Evolutionary conservation across 2,329 filamentous ascomycete species (phyloP).

Genomic region (Microascus cirrosus): DNA sequence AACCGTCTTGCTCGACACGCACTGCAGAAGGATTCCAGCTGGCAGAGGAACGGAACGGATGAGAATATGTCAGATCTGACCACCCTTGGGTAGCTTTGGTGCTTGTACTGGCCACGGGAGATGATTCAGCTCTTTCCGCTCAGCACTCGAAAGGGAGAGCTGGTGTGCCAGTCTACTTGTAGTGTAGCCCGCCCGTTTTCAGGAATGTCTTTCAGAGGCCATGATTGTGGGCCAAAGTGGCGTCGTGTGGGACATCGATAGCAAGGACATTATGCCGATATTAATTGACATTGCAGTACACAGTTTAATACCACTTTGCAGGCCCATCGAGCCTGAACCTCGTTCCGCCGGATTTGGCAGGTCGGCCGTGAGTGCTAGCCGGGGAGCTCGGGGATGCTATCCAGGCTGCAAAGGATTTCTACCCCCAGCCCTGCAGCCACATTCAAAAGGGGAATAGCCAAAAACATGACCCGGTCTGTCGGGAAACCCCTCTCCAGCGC

Average conservation of each 20-base stretch:
- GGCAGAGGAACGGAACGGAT: too few species aligned
- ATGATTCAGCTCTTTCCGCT: neutral
- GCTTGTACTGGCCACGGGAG: neutral
- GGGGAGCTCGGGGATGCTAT: neutral
- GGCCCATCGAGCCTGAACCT: neutral
- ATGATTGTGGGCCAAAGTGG: neutral
- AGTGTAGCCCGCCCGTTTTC: neutral
- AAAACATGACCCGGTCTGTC: neutral
- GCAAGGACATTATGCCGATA: neutral
- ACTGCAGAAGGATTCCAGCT: too few species aligned
- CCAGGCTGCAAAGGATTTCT: neutral
- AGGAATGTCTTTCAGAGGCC: neutral
- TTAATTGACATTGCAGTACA: neutral
- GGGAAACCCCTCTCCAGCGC: neutral
- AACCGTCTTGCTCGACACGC: too few species aligned
- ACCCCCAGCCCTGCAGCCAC: neutral
- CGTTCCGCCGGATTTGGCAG: neutral
- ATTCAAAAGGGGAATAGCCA: neutral
- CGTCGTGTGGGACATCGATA: neutral
- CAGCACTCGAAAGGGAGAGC: neutral
- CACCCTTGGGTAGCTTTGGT: neutral
- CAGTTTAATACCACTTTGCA: neutral
- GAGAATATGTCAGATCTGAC: neutral
- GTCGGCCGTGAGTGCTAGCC: neutral
- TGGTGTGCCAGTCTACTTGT: neutral